Evolutionary conservation across 768 basidiomycete genomes (phyloP).

Genomic region (Tulasnella sp.): DNA sequence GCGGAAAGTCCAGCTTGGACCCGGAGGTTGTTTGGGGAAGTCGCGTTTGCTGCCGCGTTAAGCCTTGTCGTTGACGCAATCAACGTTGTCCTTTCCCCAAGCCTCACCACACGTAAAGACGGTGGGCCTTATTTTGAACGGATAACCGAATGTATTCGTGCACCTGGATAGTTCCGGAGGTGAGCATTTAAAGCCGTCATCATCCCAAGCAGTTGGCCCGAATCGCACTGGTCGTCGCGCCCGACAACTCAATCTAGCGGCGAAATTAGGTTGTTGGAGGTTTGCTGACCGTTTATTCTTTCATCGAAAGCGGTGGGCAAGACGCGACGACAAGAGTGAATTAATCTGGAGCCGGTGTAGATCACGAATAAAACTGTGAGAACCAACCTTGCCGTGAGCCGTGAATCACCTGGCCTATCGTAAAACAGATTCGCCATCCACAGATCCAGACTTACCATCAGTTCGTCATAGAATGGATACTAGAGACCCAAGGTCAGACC

Average conservation of each 20-base stretch:
- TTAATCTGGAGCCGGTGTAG: too few species aligned
- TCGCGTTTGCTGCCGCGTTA: conserved; percentile 1
- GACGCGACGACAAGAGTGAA: too few species aligned
- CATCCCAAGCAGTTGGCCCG: neutral
- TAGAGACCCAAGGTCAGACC: too few species aligned
- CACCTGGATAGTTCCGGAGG: neutral
- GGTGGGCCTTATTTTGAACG: neutral
- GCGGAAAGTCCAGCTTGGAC: neutral
- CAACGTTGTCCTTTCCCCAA: neutral
- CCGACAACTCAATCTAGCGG: neutral
- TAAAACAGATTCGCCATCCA: too few species aligned
- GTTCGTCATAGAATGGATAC: too few species aligned
- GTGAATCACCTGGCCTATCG: too few species aligned
- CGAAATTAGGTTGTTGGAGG: neutral
- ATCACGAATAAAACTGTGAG: too few species aligned
- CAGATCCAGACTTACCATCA: too few species aligned
- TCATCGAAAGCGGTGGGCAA: neutral
- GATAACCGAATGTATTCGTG: neutral
- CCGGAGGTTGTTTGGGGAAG: neutral
- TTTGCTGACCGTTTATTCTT: neutral
- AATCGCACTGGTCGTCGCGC: neutral
- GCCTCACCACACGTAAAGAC: neutral
- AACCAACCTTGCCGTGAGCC: too few species aligned
- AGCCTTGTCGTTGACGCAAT: neutral
- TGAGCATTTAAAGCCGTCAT: neutral